Conservation (phyloP, 306 rosid genomes). For the Cyclanthera cordifolia region DNA sequence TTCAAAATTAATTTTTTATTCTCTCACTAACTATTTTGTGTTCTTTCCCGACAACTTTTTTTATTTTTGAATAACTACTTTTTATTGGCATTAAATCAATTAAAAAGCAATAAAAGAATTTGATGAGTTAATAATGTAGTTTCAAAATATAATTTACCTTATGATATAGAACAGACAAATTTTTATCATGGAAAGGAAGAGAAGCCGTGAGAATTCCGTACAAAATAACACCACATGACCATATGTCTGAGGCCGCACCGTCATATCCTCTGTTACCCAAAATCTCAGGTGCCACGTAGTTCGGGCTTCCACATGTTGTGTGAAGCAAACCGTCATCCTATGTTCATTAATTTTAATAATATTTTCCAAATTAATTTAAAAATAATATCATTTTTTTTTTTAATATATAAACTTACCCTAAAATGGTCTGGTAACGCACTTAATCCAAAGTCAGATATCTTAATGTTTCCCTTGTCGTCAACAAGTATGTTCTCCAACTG, state of each 20-base stretch:
- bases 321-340: conserved; percentile 88
- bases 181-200: conserved; percentile 86
- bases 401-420: conserved; percentile 27
- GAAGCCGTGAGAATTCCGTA: conserved; percentile 60
- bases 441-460: conserved; percentile 88
- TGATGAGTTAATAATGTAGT: too few relatives aligned
- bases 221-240: conserved; percentile 94
- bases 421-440: conserved; percentile 86
- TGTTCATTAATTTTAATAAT: neutral
- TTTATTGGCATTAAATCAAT: too few relatives aligned
- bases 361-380: too few relatives aligned
- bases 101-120: too few relatives aligned
- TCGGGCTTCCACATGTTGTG: conserved; percentile 97
- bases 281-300: conserved; percentile 94
- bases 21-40: too few relatives aligned
- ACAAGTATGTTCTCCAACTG: conserved; percentile 88
- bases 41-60: too few relatives aligned
- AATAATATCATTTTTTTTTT: too few relatives aligned
- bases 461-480: conserved; percentile 61
- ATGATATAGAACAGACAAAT: conserved; percentile 81
- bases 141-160: conserved; percentile 74
- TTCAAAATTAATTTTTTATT: too few relatives aligned
- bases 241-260: conserved; percentile 75
- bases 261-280: conserved; percentile 71
- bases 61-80: too few relatives aligned